These are phyloP conservation scores for Pyricularia sp. DNA, from an alignment of 2,329 filamentous ascomycete genomes.

Conservation along the genomic window DNA sequence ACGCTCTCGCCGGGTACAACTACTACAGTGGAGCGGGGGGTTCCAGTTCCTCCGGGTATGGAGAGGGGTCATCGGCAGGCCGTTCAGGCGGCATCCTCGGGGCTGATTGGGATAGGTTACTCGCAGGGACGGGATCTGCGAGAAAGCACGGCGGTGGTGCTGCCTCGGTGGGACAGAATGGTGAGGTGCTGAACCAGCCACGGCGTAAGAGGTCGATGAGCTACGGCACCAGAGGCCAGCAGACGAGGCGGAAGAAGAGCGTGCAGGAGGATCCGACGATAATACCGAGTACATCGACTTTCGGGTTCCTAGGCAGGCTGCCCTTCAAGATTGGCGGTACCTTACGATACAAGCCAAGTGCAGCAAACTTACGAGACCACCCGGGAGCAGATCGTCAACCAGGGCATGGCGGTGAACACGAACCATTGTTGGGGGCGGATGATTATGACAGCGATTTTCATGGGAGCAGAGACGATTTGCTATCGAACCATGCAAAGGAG, in stretches of 20 bases:
- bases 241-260: slow-evolving; percentile 30
- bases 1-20: slow-evolving; percentile 12
- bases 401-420: slow-evolving; percentile 41
- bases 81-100: slow-evolving; percentile 16
- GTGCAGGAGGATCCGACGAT: slow-evolving; percentile 70
- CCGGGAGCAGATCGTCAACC: slow-evolving; percentile 41
- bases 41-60: slow-evolving; percentile 42
- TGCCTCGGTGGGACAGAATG: slow-evolving; percentile 18
- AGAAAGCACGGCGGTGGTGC: slow-evolving; percentile 22
- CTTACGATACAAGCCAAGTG: slow-evolving; percentile 80
- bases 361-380: slow-evolving; percentile 82
- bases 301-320: slow-evolving; percentile 75
- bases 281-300: slow-evolving; percentile 77
- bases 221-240: slow-evolving; percentile 60
- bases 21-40: slow-evolving; percentile 10
- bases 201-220: slow-evolving; percentile 75
- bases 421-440: slow-evolving; percentile 55
- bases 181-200: slow-evolving; percentile 51
- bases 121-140: slow-evolving; percentile 56
- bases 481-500: slow-evolving; percentile 10
- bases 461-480: slow-evolving; percentile 10
- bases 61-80: not conserved
- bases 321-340: slow-evolving; percentile 80
- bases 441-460: slow-evolving; percentile 37
- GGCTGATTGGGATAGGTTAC: slow-evolving; percentile 76